These are phyloP conservation scores for Termitomyces sp. DNA, from an alignment of 768 basidiomycete species.

Conservation along the genomic window DNA sequence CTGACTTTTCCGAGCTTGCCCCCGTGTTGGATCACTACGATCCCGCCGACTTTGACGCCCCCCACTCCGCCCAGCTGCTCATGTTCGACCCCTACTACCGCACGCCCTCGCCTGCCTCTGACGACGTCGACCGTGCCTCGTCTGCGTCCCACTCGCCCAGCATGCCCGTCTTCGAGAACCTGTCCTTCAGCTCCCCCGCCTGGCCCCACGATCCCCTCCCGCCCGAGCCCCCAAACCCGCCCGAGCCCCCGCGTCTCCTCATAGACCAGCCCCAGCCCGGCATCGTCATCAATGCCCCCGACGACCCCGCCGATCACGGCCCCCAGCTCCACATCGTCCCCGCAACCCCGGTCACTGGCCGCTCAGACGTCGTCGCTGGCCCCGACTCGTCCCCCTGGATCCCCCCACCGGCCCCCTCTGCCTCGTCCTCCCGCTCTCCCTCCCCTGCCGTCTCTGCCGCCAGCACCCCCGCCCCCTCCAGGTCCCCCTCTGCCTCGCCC, in stretches of 20 bases:
- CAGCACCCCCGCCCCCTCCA: slow-evolving; percentile 23
- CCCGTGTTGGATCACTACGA: slow-evolving; percentile 52
- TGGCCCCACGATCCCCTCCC: slow-evolving; percentile 50
- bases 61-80: slow-evolving; percentile 42
- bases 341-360: slow-evolving; percentile 73
- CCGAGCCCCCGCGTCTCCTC: slow-evolving; percentile 54
- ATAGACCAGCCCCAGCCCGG: slow-evolving; percentile 34
- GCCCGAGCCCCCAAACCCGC: slow-evolving; percentile 22
- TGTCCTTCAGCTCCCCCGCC: slow-evolving; percentile 61
- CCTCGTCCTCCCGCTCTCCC: slow-evolving; percentile 14
- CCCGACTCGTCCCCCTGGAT: slow-evolving; percentile 6
- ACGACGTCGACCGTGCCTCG: slow-evolving; percentile 54
- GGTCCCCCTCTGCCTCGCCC: slow-evolving; percentile 19
- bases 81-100: slow-evolving; percentile 63
- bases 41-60: slow-evolving; percentile 67
- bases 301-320: slow-evolving; percentile 45
- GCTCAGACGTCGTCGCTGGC: slow-evolving; percentile 34
- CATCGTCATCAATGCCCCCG: slow-evolving; percentile 55
- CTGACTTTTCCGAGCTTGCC: slow-evolving; percentile 61
- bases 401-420: slow-evolving; percentile 6
- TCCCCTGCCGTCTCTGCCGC: slow-evolving; percentile 13
- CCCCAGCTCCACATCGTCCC: slow-evolving; percentile 78
- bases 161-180: slow-evolving; percentile 42
- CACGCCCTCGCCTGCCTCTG: slow-evolving; percentile 52
- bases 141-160: slow-evolving; percentile 49